Conservation (phyloP, 257 asterid species). For the Nicotiana paniculata region DNA sequence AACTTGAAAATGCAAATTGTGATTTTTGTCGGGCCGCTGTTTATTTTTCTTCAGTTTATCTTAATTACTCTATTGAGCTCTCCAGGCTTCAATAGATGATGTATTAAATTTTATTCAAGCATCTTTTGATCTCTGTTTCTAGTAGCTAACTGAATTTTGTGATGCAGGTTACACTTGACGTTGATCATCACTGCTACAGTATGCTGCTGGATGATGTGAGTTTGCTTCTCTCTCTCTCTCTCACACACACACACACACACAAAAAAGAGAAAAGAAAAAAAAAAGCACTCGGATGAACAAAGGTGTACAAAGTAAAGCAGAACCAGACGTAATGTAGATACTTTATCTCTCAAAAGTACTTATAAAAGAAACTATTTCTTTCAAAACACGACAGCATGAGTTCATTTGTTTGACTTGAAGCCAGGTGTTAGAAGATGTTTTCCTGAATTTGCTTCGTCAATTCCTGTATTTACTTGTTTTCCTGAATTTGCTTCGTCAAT, state of each 20-base stretch:
- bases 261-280: neutral
- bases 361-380: too few relatives aligned
- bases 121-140: neutral
- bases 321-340: neutral
- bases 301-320: neutral
- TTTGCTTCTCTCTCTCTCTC: neutral
- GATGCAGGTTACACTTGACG: conserved; percentile 83
- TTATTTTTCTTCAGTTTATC: neutral
- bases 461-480: neutral
- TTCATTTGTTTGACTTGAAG: neutral
- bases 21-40: neutral
- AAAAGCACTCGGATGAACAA: neutral
- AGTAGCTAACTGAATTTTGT: conserved; percentile 10
- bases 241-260: neutral
- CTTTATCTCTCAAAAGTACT: neutral
- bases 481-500: neutral
- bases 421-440: neutral
- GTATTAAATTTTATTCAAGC: neutral
- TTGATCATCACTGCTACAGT: conserved; percentile 89
- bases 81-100: neutral
- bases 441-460: neutral
- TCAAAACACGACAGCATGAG: neutral
- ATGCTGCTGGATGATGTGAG: conserved; percentile 99
- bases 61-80: neutral
- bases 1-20: neutral